Percentiles rank a stretch among this genome's conserved stretches.
Evolutionary conservation across 2,329 filamentous ascomycete species (phyloP).

Genomic region (Alternaria angustiovoidea): DNA sequence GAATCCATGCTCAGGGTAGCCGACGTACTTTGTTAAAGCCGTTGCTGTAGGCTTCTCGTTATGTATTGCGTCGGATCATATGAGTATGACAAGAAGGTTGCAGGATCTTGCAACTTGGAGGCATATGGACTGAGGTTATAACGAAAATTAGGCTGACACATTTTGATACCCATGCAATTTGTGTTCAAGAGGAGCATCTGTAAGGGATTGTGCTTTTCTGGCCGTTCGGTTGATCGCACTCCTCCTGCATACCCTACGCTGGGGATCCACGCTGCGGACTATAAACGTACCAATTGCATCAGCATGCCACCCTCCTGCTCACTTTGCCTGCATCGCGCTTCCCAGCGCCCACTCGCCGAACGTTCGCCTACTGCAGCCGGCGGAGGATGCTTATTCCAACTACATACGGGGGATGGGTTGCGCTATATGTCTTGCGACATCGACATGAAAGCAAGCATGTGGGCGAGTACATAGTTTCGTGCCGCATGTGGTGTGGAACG

Average conservation of each 20-base stretch:
- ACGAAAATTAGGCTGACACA: neutral
- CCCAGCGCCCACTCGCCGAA: neutral
- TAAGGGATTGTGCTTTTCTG: neutral
- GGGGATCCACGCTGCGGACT: neutral
- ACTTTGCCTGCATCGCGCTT: neutral
- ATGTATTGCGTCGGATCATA: no score
- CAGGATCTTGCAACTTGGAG: neutral
- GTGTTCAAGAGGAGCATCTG: neutral
- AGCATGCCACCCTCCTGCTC: neutral
- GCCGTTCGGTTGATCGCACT: neutral
- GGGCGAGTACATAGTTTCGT: neutral
- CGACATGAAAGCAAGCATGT: neutral
- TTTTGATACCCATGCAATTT: neutral
- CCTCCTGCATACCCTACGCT: neutral
- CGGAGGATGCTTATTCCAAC: neutral
- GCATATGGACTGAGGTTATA: no score
- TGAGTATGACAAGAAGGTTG: neutral
- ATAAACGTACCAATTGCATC: neutral
- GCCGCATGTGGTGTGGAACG: neutral
- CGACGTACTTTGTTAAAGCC: neutral
- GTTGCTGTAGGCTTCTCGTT: neutral
- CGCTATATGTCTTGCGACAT: neutral
- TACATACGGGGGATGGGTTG: neutral
- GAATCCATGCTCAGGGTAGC: no score
- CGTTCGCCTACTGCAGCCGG: neutral